Evolutionary conservation across 208 protist species (phyloP).

Genomic region (Crithidia fasciculata): DNA sequence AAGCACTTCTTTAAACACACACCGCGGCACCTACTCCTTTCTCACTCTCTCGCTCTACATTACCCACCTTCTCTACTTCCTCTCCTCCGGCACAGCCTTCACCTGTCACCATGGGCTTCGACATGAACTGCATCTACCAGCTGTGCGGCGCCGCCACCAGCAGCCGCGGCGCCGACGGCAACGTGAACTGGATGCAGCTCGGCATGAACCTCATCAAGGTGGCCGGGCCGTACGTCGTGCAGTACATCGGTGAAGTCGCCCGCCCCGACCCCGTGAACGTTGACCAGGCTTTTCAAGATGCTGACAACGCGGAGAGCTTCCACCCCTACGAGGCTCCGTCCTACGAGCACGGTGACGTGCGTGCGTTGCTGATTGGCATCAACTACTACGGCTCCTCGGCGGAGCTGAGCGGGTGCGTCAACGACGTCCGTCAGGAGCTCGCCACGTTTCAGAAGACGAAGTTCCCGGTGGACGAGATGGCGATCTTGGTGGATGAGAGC

Average conservation of each 20-base stretch:
- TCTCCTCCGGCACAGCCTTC: neutral
- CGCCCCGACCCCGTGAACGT: constrained; percentile 48
- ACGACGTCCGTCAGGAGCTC: constrained; percentile 67
- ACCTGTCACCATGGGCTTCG: constrained; percentile 36
- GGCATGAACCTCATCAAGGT: constrained; percentile 45
- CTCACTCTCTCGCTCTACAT: too few relatives aligned
- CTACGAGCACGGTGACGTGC: constrained; percentile 41
- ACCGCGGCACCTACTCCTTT: too few relatives aligned
- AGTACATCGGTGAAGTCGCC: constrained; percentile 49
- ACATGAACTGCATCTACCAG: constrained; percentile 42
- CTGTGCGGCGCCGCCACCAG: constrained; percentile 27
- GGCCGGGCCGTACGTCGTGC: constrained; percentile 55
- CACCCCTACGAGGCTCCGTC: constrained; percentile 49
- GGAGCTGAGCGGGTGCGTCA: constrained; percentile 73
- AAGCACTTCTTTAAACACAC: too few relatives aligned
- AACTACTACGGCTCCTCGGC: constrained; percentile 76
- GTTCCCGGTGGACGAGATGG: constrained; percentile 54
- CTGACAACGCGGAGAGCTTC: constrained; percentile 32
- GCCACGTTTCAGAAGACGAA: constrained; percentile 62
- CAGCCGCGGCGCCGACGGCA: constrained; percentile 26
- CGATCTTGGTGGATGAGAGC: constrained; percentile 75
- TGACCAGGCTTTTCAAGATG: constrained; percentile 55
- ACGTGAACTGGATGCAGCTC: constrained; percentile 41
- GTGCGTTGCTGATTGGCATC: constrained; percentile 75
- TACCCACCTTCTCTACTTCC: neutral